phyloP scores from a whole-genome alignment of 768 basidiomycete species.

The Artomyces pyxidatus region DNA sequence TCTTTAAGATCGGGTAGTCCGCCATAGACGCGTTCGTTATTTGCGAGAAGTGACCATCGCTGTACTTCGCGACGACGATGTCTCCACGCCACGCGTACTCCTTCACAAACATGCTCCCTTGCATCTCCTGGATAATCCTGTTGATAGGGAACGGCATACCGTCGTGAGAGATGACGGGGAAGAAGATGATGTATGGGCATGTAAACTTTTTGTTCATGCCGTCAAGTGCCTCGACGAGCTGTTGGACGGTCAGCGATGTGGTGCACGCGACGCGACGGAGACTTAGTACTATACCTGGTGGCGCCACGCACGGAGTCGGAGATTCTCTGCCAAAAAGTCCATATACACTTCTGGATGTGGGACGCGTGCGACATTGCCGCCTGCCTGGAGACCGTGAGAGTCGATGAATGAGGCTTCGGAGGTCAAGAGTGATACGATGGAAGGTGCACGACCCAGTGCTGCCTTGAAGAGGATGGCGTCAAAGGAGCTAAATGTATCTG shows the following conservation, averaged over 20 bases:
- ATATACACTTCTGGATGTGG: slow-evolving; percentile 82
- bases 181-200: slow-evolving; percentile 76
- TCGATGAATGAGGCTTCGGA: slow-evolving; percentile 34
- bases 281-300: slow-evolving; percentile 51
- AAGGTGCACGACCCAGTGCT: slow-evolving; percentile 70
- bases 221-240: slow-evolving; percentile 71
- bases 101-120: slow-evolving; percentile 52
- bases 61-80: slow-evolving; percentile 67
- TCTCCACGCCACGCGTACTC: slow-evolving; percentile 72
- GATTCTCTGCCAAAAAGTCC: slow-evolving; percentile 76
- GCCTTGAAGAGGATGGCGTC: slow-evolving; percentile 73
- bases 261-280: neutral
- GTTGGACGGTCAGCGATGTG: neutral
- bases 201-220: slow-evolving; percentile 74
- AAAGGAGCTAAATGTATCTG: too few relatives aligned
- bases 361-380: slow-evolving; percentile 47
- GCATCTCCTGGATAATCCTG: slow-evolving; percentile 67
- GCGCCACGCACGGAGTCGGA: slow-evolving; percentile 61
- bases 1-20: slow-evolving; percentile 75
- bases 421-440: slow-evolving; percentile 66
- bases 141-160: slow-evolving; percentile 79
- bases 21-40: slow-evolving; percentile 74
- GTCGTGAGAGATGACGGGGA: slow-evolving; percentile 66
- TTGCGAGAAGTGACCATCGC: slow-evolving; percentile 33
- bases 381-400: slow-evolving; percentile 16